A percentile compares a stretch with the other conserved stretches of the same genome.
Conservation (phyloP, 2,329 filamentous ascomycete species). For the Mariannaea elegans region DNA sequence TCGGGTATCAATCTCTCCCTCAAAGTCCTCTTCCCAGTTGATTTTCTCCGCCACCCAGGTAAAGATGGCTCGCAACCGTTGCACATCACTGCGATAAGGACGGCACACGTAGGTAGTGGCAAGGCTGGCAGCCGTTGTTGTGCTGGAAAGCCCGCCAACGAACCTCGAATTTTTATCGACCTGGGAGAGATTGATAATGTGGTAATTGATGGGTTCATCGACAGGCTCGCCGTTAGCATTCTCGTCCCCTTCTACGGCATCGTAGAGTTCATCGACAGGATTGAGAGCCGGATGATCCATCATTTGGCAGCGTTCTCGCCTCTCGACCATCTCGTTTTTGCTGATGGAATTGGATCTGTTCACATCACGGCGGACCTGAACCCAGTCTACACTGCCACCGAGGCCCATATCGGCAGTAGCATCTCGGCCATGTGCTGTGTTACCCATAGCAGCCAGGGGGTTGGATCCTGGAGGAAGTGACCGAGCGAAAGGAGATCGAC, state of each 20-base stretch:
- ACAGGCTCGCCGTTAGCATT: constrained; percentile 85
- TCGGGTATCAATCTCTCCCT: constrained; percentile 83
- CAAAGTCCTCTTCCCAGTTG: constrained; percentile 93
- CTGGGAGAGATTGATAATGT: constrained; percentile 78
- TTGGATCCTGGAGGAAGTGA: constrained; percentile 50
- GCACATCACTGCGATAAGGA: constrained; percentile 93
- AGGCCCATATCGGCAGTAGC: constrained; percentile 76
- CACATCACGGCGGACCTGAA: constrained; percentile 95
- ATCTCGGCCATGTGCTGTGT: constrained; percentile 53
- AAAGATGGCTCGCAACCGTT: constrained; percentile 92
- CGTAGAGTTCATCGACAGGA: constrained; percentile 88
- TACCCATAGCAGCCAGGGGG: constrained; percentile 55
- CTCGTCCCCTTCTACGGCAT: constrained; percentile 89
- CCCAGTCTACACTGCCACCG: constrained; percentile 78
- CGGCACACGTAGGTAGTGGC: constrained; percentile 93
- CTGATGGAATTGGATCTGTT: constrained; percentile 95
- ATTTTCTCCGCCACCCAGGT: constrained; percentile 98
- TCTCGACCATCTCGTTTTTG: constrained; percentile 84
- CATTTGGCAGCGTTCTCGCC: constrained; percentile 92
- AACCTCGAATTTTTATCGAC: constrained; percentile 98
- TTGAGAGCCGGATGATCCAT: constrained; percentile 89
- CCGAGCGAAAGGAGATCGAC: constrained; percentile 54
- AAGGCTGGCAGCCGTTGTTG: constrained; percentile 81
- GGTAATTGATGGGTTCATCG: constrained; percentile 83
- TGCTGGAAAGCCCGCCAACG: constrained; percentile 81